Conservation (phyloP, 2,329 filamentous ascomycete species). For the Cadophora malorum region DNA sequence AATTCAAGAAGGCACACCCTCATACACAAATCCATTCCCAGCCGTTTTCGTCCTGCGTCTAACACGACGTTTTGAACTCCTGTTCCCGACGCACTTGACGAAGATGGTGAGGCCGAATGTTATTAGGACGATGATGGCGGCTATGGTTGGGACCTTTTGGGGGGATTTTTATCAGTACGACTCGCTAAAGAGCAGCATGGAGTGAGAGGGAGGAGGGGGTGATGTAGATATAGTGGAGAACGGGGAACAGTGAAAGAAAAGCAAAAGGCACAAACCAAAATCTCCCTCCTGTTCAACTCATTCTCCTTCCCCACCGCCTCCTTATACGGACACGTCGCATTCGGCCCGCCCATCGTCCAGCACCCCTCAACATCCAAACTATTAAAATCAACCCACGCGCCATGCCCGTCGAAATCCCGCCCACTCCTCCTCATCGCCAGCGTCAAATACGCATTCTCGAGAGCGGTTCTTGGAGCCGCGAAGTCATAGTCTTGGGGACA, state of each 20-base stretch:
- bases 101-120: slow-evolving; percentile 66
- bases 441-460: slow-evolving; percentile 66
- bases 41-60: slow-evolving; percentile 56
- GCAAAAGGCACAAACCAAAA: slow-evolving; percentile 44
- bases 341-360: slow-evolving; percentile 64
- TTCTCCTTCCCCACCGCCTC: slow-evolving; percentile 45
- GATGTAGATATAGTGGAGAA: not conserved
- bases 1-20: slow-evolving; percentile 61
- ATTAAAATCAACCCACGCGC: slow-evolving; percentile 67
- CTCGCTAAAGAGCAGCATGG: too few relatives aligned
- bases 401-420: slow-evolving; percentile 40
- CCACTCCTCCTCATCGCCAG: slow-evolving; percentile 39
- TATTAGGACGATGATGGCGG: slow-evolving; percentile 66
- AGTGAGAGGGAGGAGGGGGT: too few relatives aligned
- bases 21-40: slow-evolving; percentile 67
- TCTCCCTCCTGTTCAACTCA: slow-evolving; percentile 51
- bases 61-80: slow-evolving; percentile 44
- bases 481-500: slow-evolving; percentile 60
- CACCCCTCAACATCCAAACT: slow-evolving; percentile 61
- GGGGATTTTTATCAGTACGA: too few relatives aligned
- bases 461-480: slow-evolving; percentile 62
- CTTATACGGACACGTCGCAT: slow-evolving; percentile 64
- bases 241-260: not conserved
- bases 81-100: slow-evolving; percentile 68
- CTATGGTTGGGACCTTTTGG: slow-evolving; percentile 63